Conservation (phyloP, 345 rosid genomes). For the Sapria himalayana region DNA sequence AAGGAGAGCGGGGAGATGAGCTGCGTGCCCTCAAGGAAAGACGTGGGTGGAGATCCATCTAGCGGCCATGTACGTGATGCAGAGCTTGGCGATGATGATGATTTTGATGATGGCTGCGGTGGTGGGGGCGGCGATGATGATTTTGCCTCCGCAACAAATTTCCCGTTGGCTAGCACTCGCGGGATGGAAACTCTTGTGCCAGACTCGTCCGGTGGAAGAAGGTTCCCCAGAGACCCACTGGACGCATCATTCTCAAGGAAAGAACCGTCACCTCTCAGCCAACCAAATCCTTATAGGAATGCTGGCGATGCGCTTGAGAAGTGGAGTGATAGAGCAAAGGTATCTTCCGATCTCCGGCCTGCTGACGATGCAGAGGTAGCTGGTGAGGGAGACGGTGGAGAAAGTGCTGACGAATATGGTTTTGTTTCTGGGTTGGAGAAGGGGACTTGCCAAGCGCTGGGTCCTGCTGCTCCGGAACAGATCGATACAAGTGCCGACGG, state of each 20-base stretch:
- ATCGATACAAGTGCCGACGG: constrained; percentile 25
- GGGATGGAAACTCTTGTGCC: constrained; percentile 29
- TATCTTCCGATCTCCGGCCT: constrained; percentile 39
- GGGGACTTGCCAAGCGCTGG: constrained; percentile 74
- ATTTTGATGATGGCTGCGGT: too few relatives aligned
- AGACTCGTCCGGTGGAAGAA: constrained; percentile 28
- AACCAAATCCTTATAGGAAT: constrained; percentile 57
- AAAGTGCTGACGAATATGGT: constrained; percentile 56
- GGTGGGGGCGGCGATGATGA: too few relatives aligned
- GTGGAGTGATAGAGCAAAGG: constrained; percentile 80
- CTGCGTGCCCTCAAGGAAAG: constrained; percentile 18
- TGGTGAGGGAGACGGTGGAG: constrained; percentile 47
- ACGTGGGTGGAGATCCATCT: constrained; percentile 12
- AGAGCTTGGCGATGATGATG: too few relatives aligned
- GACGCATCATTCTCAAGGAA: constrained; percentile 19
- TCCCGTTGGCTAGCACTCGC: constrained; percentile 26
- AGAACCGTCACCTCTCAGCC: constrained; percentile 23
- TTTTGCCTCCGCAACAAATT: constrained; percentile 23
- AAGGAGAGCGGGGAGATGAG: constrained; percentile 22
- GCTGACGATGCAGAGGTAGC: constrained; percentile 25
- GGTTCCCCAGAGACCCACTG: constrained; percentile 22
- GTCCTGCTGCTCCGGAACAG: constrained; percentile 82
- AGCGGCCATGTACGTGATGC: constrained; percentile 21
- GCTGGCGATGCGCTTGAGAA: constrained; percentile 77
- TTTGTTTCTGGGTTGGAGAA: constrained; percentile 45